Percentiles rank a stretch among this genome's conserved stretches.
These are phyloP conservation scores for Protomyces pachydermus DNA, from an alignment of 1,139 yeast species.

Conservation along the genomic window DNA sequence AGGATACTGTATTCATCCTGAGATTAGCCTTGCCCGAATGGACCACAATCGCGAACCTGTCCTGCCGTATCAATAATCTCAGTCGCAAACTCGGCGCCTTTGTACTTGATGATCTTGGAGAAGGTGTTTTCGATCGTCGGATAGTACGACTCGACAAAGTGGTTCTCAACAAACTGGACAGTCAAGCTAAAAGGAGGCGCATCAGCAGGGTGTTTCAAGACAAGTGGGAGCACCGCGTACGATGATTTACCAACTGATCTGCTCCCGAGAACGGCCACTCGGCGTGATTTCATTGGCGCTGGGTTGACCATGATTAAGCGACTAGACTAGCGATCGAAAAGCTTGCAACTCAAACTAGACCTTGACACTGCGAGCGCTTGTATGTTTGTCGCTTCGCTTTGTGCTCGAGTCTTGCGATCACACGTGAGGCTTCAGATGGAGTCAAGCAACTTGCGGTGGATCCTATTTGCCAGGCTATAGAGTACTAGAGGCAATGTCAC, in stretches of 20 bases:
- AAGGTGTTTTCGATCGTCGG: conserved; percentile 92
- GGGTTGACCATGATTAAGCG: neutral
- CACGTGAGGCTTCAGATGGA: no score
- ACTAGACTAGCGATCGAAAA: no score
- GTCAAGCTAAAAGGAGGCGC: conserved; percentile 72
- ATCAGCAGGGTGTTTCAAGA: neutral
- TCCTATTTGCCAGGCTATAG: no score
- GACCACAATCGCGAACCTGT: conserved; percentile 36
- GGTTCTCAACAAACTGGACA: conserved; percentile 72
- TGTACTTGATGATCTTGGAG: conserved; percentile 62
- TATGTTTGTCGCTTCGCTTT: no score
- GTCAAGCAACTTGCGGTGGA: no score
- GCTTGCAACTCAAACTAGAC: no score
- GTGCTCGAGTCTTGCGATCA: no score
- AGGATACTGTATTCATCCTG: conserved; percentile 76
- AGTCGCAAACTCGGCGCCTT: conserved; percentile 72
- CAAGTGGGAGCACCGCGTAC: conserved; percentile 1
- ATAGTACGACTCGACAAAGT: conserved; percentile 82
- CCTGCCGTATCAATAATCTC: conserved; percentile 93
- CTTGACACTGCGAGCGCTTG: no score
- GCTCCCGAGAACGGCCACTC: conserved; percentile 83
- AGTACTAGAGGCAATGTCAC: neutral
- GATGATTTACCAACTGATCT: conserved; percentile 66
- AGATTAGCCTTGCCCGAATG: conserved; percentile 35
- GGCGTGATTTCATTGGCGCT: conserved; percentile 50